Base-by-base conservation (phyloP, 2,329 filamentous ascomycete species). In the Chlorencoelia australis region DNA sequence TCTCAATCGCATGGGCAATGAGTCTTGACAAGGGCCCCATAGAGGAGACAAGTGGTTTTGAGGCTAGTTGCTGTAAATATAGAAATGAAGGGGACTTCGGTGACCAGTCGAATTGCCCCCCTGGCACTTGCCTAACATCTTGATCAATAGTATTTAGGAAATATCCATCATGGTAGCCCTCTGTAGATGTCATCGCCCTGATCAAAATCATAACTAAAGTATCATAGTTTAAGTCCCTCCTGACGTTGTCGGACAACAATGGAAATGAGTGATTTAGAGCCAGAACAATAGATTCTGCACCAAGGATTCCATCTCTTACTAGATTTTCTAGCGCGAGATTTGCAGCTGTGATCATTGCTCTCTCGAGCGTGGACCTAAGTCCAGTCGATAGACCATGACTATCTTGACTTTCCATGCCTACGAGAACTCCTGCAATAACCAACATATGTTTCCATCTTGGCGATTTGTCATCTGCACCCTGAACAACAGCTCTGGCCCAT, bases 361-460 rank as follows among this genome's bases (percentile, higher is more conserved):
- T 62, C 47, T 81, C 75, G 0, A 83, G 56, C 46, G 67, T 75
- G 30, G 57, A 64, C 33, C 71, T 63, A 48, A 80, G 62, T 33
- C 62, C 59, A 13, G 59, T 59, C 1, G 72, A 66, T 11, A 77
- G 48, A 68, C 42, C 79, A 41, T 68, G 64, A 36, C 73, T 57
- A 30, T 74, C 67, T 48, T 70, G 65, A 1, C 65, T 61, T 41
- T 72, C 73, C 42, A 79, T 76, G 4, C 76, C 77, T 58, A 41
- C 61, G 24, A 81, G 62, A 35, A 82, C 54, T 22, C 79, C 79
- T 0, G 69, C 73, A 3, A 84, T 65, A 1, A 79, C 62, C 9
- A 83, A 59, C 15, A 76, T 49, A 60, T 84, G 80, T 51, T 77
- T 72, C 78, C 79, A 83, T 56, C 77, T 62, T 74, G 57, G 75